A percentile compares a stretch with the other conserved stretches of the same genome.
Conservation (phyloP, 352 stramenopile species). For the Pilasporangium apinafurcum region DNA sequence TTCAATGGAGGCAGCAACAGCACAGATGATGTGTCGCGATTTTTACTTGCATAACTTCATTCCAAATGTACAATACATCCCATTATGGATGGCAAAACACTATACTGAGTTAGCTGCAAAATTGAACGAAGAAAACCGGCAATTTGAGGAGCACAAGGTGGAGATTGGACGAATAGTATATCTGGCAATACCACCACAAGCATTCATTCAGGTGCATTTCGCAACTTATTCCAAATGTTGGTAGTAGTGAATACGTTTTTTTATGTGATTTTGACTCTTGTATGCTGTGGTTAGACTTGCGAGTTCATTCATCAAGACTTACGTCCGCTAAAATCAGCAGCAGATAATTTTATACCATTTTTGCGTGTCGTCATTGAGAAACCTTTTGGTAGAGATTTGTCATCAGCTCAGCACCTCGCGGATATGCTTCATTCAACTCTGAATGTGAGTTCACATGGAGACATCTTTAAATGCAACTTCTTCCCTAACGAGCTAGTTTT, state of each 20-base stretch:
- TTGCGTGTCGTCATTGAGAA: constrained; percentile 79
- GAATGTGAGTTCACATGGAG: constrained; percentile 9
- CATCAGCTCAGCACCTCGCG: constrained; percentile 40
- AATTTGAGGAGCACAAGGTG: neutral
- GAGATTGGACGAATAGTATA: constrained; percentile 61
- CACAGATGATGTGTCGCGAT: constrained; percentile 6
- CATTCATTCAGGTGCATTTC: constrained; percentile 50
- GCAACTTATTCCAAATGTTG: neutral
- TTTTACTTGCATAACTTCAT: constrained; percentile 33
- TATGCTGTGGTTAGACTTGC: constrained; percentile 11
- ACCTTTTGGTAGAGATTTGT: constrained; percentile 60
- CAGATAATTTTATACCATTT: constrained; percentile 11
- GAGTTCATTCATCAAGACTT: constrained; percentile 26
- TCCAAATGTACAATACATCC: constrained; percentile 33
- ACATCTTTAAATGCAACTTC: neutral
- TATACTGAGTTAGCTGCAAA: constrained; percentile 16
- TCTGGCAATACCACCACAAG: constrained; percentile 65
- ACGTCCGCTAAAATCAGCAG: constrained; percentile 2
- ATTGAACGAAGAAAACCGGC: constrained; percentile 5
- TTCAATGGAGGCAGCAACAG: neutral
- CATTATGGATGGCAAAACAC: constrained; percentile 22
- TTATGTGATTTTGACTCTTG: neutral
- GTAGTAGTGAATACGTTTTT: constrained; percentile 4
- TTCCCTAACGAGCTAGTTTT: neutral
- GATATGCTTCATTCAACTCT: constrained; percentile 27